phyloP scores from a whole-genome alignment of 2,329 filamentous ascomycete species.

The Colletotrichum endophyticum region DNA sequence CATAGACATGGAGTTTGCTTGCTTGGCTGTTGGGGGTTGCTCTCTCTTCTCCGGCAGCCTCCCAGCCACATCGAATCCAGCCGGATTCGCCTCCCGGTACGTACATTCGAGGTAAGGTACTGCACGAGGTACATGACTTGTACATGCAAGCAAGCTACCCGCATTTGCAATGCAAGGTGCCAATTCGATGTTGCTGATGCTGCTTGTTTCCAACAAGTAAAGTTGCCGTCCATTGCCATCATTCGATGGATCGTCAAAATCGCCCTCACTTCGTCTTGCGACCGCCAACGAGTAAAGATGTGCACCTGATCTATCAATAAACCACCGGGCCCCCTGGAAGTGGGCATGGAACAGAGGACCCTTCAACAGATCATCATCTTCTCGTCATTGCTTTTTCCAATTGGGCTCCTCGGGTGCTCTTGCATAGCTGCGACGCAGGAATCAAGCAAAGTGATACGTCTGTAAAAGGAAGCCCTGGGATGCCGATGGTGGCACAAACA shows the following conservation, averaged over 20 bases:
- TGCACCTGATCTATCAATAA: not conserved
- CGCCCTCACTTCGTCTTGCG: not conserved
- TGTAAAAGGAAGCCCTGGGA: not conserved
- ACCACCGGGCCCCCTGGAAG: not conserved
- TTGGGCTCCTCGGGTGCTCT: not conserved
- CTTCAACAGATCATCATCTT: not conserved
- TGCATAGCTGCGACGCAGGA: not conserved
- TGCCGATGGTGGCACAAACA: not conserved
- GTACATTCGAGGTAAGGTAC: not conserved
- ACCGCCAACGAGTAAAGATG: not conserved
- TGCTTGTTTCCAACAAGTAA: not conserved
- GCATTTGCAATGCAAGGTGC: not conserved
- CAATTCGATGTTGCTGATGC: not conserved
- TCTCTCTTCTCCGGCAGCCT: not conserved
- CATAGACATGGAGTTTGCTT: not conserved
- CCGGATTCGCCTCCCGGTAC: slow-evolving; percentile 1
- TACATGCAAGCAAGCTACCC: not conserved
- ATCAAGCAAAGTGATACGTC: not conserved
- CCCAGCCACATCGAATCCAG: slow-evolving; percentile 12
- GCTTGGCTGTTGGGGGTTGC: not conserved
- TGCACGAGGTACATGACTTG: not conserved
- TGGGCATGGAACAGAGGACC: not conserved
- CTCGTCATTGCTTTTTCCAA: not conserved
- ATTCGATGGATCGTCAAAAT: not conserved
- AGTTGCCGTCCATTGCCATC: not conserved